Evolutionary conservation across 805 yeast genomes (phyloP).

Genomic region (Monosporozyma siamensis): DNA sequence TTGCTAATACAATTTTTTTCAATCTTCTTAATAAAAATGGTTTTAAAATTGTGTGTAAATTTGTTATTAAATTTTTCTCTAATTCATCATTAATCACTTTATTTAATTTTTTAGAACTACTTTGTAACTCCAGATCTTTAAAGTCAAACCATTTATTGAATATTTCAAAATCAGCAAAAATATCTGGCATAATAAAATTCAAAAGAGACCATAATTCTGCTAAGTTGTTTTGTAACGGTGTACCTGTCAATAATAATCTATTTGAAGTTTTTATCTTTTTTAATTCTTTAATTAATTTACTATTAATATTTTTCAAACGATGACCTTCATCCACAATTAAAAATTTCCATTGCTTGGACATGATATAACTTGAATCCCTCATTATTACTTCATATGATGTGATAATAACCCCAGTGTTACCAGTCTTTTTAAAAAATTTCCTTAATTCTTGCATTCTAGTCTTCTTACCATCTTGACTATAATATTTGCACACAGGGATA

Average conservation of each 20-base stretch:
- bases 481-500: conserved; percentile 51
- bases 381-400: conserved; percentile 79
- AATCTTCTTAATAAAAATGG: conserved; percentile 82
- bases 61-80: conserved; percentile 55
- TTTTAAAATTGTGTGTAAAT: conserved; percentile 76
- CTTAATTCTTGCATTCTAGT: conserved; percentile 24
- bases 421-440: conserved; percentile 34
- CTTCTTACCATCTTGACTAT: conserved; percentile 48
- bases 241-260: conserved; percentile 82
- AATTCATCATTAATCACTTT: conserved; percentile 48
- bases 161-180: conserved; percentile 79
- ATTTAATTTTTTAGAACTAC: conserved; percentile 23
- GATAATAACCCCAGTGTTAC: conserved; percentile 45
- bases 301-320: conserved; percentile 75
- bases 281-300: conserved; percentile 61
- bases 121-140: conserved; percentile 40
- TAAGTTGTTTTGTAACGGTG: conserved; percentile 88
- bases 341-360: conserved; percentile 60
- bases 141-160: conserved; percentile 95
- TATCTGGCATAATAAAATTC: conserved; percentile 86
- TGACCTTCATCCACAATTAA: conserved; percentile 95
- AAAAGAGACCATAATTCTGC: conserved; percentile 87
- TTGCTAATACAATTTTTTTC: conserved; percentile 59
- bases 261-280: conserved; percentile 60
- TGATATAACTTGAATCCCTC: conserved; percentile 51